Conservation (phyloP, 2,329 filamentous ascomycete genomes). For the Lasiodiplodia theobromae region DNA sequence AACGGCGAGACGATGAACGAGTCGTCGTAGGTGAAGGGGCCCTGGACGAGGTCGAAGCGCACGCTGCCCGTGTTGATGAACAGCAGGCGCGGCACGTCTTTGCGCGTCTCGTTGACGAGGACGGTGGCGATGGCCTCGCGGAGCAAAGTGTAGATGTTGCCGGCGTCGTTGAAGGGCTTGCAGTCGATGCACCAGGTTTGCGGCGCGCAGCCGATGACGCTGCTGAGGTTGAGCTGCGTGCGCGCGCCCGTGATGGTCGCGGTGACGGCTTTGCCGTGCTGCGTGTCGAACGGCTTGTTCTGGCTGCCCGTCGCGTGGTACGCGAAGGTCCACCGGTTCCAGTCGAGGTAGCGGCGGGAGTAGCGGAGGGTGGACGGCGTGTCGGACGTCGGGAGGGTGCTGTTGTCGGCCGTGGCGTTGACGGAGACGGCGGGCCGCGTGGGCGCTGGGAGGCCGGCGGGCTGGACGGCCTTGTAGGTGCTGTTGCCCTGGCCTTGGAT, state of each 20-base stretch:
- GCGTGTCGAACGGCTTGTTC: constrained; percentile 55
- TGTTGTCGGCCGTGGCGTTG: constrained; percentile 36
- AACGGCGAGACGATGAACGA: constrained; percentile 65
- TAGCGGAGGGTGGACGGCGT: constrained; percentile 52
- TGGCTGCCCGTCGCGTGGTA: constrained; percentile 66
- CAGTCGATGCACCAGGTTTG: constrained; percentile 66
- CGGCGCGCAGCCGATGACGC: constrained; percentile 67
- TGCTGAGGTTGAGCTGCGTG: constrained; percentile 61
- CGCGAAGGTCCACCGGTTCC: constrained; percentile 70
- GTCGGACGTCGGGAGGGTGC: constrained; percentile 45
- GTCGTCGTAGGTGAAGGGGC: constrained; percentile 65
- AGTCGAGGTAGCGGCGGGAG: constrained; percentile 70
- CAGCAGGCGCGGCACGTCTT: constrained; percentile 61
- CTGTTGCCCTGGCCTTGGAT: constrained; percentile 52
- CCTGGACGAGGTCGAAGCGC: constrained; percentile 68
- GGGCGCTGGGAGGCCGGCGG: constrained; percentile 53
- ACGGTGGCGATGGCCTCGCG: constrained; percentile 58
- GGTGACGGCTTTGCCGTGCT: constrained; percentile 56
- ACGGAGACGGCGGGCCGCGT: constrained; percentile 42
- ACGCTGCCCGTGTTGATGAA: constrained; percentile 68
- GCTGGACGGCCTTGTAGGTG: constrained; percentile 51
- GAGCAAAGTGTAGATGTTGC: constrained; percentile 64
- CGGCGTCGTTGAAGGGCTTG: constrained; percentile 59
- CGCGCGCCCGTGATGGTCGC: constrained; percentile 60
- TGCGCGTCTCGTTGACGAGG: constrained; percentile 61